Conservation (phyloP, 139 green algal genomes). For the Closterium sp. region DNA sequence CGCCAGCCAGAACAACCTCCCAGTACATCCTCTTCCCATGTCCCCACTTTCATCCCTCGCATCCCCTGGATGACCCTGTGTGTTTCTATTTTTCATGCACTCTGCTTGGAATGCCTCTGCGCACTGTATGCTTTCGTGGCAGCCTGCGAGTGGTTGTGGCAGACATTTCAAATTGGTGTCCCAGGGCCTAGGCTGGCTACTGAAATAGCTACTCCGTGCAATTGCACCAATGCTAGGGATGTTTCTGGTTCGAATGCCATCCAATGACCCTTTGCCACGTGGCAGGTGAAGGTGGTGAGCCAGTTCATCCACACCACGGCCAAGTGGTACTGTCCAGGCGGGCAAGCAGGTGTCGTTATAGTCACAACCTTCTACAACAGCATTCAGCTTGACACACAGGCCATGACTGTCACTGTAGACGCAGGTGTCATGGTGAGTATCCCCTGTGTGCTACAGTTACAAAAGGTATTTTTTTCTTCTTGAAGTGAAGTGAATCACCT, state of each 20-base stretch:
- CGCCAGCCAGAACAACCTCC: not conserved
- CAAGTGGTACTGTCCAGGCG: not conserved
- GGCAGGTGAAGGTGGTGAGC: conserved; percentile 5
- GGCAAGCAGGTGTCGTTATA: not conserved
- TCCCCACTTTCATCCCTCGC: too few species aligned
- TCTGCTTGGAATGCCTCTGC: not conserved
- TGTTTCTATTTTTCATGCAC: not conserved
- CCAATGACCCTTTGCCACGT: not conserved
- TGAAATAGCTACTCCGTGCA: too few species aligned
- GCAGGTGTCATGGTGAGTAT: not conserved
- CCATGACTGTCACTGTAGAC: not conserved
- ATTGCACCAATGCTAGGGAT: too few species aligned
- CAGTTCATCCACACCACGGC: conserved; percentile 1
- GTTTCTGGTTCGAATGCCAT: not conserved
- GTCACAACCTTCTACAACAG: not conserved
- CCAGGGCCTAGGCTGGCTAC: too few species aligned
- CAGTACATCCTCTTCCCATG: not conserved
- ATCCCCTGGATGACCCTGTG: not conserved
- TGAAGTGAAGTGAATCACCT: too few species aligned
- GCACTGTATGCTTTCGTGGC: too few species aligned
- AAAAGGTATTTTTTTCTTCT: too few species aligned
- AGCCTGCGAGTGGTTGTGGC: too few species aligned
- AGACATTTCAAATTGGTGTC: too few species aligned
- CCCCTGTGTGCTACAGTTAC: not conserved
- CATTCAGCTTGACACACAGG: not conserved